Base-by-base conservation (phyloP, 345 rosid genomes). In the Sisymbrium irio region DNA sequence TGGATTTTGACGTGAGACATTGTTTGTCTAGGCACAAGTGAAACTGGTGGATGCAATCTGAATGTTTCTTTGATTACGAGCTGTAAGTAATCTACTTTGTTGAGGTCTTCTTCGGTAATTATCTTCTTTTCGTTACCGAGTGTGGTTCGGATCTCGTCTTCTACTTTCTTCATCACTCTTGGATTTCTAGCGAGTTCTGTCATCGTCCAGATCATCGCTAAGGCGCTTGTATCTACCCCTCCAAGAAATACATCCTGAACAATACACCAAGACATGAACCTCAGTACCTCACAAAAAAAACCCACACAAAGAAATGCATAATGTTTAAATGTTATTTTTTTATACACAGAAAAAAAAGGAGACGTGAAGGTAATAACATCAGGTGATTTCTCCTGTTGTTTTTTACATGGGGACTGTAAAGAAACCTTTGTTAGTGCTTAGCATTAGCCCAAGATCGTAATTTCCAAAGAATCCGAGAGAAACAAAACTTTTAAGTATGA, bases 1-100 rank as follows among this genome's bases (percentile, higher is more conserved):
- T 54, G 71, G 5, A 88, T 65, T 14, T 46, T 76, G 54, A 86
- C 76, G 25, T 80, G 66, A 55, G 81, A 68, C 9, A 80, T 70
- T 28, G 92, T 76, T 20, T 82, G 69, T 62, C 87, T 82, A 14
- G 50, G 71, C 0, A 84, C 42, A 15, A 81, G 35, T 2, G 89
- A 85, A 9, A 80, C 82, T 3, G 87, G 71, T 1, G 92, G 96
- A 53, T 89, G 97, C 30, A 92, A 86, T 70, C 93, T 85, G 19
- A 87, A 73, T 51, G 78, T 75, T 74, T 92, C 92, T 36, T 82
- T 88, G 13, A 87, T 77, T 7, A 87, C 19, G 0, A 83, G 88
- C 49, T 83, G 86, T 30, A 89, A 69, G 69, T 81, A 87, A 4
- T 91, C 87, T 45, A 87, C 96, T 45, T 82, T 84, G 1, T 44